phyloP scores from a whole-genome alignment of 331 rosid species.

The Telfairia occidentalis region DNA sequence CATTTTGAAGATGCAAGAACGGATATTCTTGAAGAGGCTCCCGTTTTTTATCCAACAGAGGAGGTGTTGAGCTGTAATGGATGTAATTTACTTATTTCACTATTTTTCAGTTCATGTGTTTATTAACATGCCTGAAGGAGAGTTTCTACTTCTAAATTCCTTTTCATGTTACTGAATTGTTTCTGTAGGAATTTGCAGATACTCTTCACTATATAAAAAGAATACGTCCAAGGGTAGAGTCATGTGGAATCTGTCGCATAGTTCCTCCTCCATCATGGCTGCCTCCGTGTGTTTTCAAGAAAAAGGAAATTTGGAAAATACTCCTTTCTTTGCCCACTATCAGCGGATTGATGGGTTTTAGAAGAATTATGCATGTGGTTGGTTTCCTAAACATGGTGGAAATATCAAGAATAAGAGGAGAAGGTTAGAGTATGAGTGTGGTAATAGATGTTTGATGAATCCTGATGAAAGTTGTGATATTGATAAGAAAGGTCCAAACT shows the following conservation, averaged over 20 bases:
- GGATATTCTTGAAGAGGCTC: constrained; percentile 48
- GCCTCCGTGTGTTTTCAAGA: constrained; percentile 35
- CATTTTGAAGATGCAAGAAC: constrained; percentile 51
- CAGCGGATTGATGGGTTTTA: constrained; percentile 63
- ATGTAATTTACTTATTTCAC: constrained; percentile 3
- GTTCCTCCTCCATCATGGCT: constrained; percentile 70
- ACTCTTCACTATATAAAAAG: constrained; percentile 50
- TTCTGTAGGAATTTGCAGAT: constrained; percentile 64
- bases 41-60: constrained; percentile 63
- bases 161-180: neutral
- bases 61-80: constrained; percentile 42
- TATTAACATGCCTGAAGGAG: neutral
- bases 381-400: constrained; percentile 10
- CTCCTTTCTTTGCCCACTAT: constrained; percentile 38
- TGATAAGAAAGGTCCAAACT: constrained; percentile 19
- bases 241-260: constrained; percentile 76
- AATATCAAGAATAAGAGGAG: constrained; percentile 29
- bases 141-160: neutral
- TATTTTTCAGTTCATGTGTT: constrained; percentile 13
- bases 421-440: constrained; percentile 33
- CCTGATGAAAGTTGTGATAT: constrained; percentile 17
- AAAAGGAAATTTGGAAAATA: constrained; percentile 32
- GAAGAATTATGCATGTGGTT: constrained; percentile 23
- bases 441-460: constrained; percentile 18
- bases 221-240: constrained; percentile 46